Conservation (phyloP, 768 basidiomycete species). For the Tricholoma sp. region DNA sequence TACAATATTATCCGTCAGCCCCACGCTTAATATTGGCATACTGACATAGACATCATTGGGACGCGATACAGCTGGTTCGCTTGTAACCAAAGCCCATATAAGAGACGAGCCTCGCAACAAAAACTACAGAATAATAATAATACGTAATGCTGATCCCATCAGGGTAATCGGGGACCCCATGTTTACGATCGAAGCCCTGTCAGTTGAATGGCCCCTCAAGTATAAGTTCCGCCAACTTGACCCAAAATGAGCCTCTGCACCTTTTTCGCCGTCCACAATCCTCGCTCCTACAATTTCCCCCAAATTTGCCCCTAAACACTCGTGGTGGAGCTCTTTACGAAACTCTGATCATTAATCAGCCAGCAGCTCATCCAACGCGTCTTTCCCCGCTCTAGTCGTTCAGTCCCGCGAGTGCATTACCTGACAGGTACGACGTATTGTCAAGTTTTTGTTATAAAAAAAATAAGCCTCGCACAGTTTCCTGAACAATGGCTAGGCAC, state of each 20-base stretch:
- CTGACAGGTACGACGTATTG: not conserved
- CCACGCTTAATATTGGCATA: not conserved
- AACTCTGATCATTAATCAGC: slow-evolving; percentile 1
- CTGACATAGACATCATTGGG: no score
- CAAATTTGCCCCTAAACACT: slow-evolving; percentile 3
- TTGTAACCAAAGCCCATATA: no score
- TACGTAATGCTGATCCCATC: slow-evolving; percentile 7
- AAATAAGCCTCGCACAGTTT: not conserved
- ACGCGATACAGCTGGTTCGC: no score
- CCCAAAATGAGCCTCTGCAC: slow-evolving; percentile 39
- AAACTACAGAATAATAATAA: not conserved
- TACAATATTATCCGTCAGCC: not conserved
- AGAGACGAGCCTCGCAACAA: no score
- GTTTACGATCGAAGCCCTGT: slow-evolving; percentile 44
- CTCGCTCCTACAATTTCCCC: slow-evolving; percentile 10
- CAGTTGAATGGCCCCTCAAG: slow-evolving; percentile 37
- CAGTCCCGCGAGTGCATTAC: not conserved
- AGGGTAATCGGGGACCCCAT: slow-evolving; percentile 35
- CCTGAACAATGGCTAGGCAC: slow-evolving; percentile 38
- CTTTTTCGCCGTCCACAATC: slow-evolving; percentile 40
- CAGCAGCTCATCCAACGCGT: slow-evolving; percentile 16
- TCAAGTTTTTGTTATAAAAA: no score
- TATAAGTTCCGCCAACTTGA: slow-evolving; percentile 58
- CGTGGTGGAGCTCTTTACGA: slow-evolving; percentile 2
- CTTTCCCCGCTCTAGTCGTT: slow-evolving; percentile 6